A percentile compares a stretch with the other conserved stretches of the same genome.
phyloP scores from a whole-genome alignment of 495 filamentous ascomycete genomes.

The Glutinoglossum americanum region DNA sequence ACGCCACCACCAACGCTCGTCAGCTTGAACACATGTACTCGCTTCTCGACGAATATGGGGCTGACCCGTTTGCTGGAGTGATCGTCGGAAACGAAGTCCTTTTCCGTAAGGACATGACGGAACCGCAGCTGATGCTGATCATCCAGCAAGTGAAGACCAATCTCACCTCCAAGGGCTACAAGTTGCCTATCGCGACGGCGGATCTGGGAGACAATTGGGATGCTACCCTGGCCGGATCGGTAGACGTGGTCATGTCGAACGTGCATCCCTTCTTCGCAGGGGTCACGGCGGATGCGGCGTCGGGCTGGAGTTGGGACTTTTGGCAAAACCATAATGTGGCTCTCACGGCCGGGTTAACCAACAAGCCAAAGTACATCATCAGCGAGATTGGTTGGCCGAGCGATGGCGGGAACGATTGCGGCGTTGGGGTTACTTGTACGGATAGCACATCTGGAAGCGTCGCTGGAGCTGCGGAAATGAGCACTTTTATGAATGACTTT shows the following conservation, averaged over 20 bases:
- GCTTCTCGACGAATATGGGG: constrained; percentile 46
- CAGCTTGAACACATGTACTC: constrained; percentile 66
- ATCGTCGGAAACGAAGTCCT: constrained; percentile 92
- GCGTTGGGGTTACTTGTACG: constrained; percentile 29
- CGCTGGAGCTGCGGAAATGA: constrained; percentile 67
- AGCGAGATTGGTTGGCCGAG: constrained; percentile 87
- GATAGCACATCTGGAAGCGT: constrained; percentile 35
- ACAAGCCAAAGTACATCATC: constrained; percentile 36
- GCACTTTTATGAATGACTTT: constrained; percentile 67
- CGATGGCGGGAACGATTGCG: constrained; percentile 63
- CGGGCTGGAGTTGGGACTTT: constrained; percentile 68
- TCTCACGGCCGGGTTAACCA: constrained; percentile 30
- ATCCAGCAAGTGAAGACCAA: constrained; percentile 48
- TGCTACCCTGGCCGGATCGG: constrained; percentile 33
- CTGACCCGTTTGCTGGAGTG: constrained; percentile 54
- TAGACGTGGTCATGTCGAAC: constrained; percentile 89
- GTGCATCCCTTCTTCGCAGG: constrained; percentile 95
- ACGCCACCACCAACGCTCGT: constrained; percentile 61
- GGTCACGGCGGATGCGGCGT: constrained; percentile 40
- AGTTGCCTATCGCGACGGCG: constrained; percentile 64
- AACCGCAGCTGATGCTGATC: constrained; percentile 37
- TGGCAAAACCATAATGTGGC: constrained; percentile 45
- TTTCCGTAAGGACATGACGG: constrained; percentile 53
- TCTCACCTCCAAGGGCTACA: constrained; percentile 38
- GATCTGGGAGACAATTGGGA: constrained; percentile 88